Conservation (phyloP, 2,329 filamentous ascomycete genomes). For the Aspergillus ochraceus region DNA sequence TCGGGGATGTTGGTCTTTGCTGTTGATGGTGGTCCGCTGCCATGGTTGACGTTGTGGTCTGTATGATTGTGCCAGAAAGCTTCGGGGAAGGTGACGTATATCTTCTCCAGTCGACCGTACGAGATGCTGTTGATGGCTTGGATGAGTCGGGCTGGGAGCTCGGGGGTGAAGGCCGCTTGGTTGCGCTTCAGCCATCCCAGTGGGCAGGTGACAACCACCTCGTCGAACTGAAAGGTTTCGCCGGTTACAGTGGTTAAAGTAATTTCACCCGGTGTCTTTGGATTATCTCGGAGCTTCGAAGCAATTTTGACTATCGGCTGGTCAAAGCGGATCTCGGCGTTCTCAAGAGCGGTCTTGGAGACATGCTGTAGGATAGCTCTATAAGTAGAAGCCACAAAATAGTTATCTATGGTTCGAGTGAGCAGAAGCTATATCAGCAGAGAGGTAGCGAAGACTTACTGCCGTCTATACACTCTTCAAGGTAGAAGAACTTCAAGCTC, state of each 20-base stretch:
- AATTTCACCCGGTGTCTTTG: conserved; percentile 40
- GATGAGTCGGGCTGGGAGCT: conserved; percentile 42
- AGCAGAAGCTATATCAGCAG: background rate
- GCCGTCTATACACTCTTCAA: conserved; percentile 67
- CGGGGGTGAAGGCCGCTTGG: conserved; percentile 45
- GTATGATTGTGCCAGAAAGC: conserved; percentile 67
- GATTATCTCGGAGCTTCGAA: conserved; percentile 22
- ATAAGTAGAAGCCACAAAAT: conserved; percentile 64
- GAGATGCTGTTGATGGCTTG: conserved; percentile 50
- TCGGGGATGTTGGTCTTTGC: conserved; percentile 19
- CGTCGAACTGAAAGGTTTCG: conserved; percentile 46
- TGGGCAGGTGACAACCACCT: conserved; percentile 54
- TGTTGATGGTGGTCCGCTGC: conserved; percentile 1
- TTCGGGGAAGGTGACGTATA: conserved; percentile 67
- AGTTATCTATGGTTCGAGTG: conserved; percentile 49
- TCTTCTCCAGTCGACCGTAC: conserved; percentile 49
- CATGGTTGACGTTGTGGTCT: conserved; percentile 15
- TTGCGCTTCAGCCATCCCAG: conserved; percentile 56
- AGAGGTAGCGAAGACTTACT: conserved; percentile 34
- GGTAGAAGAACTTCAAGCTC: conserved; percentile 64
- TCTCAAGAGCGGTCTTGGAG: conserved; percentile 47
- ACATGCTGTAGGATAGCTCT: conserved; percentile 56
- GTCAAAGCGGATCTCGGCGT: conserved; percentile 52
- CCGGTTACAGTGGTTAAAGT: conserved; percentile 42
- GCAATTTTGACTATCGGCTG: conserved; percentile 45